Conservation (phyloP, 345 rosid genomes). For the Pseudoturritis turrita region DNA sequence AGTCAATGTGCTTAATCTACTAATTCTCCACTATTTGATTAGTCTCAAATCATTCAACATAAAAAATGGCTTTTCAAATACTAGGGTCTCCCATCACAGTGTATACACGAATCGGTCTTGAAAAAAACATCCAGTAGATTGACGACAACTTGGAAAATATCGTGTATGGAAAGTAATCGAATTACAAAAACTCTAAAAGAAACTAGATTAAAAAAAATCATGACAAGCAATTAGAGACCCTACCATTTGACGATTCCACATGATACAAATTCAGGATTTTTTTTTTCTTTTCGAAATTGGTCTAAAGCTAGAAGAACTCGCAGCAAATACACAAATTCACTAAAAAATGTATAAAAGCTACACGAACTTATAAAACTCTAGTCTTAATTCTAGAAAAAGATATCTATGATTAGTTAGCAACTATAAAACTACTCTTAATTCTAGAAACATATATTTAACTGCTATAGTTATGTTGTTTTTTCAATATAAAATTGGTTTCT, state of each 20-base stretch:
- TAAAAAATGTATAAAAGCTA: neutral
- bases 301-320: neutral
- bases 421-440: neutral
- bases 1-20: conserved; percentile 28
- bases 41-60: conserved; percentile 10
- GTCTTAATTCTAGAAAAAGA: neutral
- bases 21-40: conserved; percentile 27
- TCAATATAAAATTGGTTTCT: neutral
- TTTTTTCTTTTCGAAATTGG: neutral
- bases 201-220: neutral
- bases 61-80: neutral
- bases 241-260: conserved; percentile 1
- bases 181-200: neutral
- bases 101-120: conserved; percentile 3
- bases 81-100: conserved; percentile 15
- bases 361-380: neutral
- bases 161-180: neutral
- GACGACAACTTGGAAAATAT: conserved; percentile 17
- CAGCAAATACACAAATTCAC: neutral
- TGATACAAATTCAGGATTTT: neutral
- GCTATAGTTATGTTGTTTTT: neutral
- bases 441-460: neutral
- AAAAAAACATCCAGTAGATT: neutral
- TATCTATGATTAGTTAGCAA: neutral
- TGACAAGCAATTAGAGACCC: conserved; percentile 24